Percentiles rank a stretch among this genome's conserved stretches.
phyloP scores from a whole-genome alignment of 371 early-diverging fungal species.

The Parasitella parasitica region DNA sequence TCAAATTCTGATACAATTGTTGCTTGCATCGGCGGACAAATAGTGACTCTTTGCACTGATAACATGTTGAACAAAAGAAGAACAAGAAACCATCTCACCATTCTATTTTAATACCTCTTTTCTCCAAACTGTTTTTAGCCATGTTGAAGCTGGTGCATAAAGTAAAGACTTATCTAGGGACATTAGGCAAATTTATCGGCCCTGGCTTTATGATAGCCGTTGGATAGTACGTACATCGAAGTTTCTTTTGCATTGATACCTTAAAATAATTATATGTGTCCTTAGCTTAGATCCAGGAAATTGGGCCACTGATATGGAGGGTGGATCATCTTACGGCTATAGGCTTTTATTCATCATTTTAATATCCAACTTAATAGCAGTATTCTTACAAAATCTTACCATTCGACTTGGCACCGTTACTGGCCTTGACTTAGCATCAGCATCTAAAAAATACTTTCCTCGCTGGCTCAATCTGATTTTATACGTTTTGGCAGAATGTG shows the following conservation, averaged over 20 bases:
- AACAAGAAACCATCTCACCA: background rate
- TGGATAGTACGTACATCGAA: conserved; percentile 39
- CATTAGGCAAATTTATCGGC: conserved; percentile 38
- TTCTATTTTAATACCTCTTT: background rate
- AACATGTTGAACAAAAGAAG: background rate
- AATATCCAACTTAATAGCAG: conserved; percentile 75
- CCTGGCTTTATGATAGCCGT: conserved; percentile 55
- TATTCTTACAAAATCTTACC: conserved; percentile 75
- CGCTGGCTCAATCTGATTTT: conserved; percentile 58
- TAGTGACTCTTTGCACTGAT: background rate
- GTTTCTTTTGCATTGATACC: background rate
- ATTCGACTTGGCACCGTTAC: conserved; percentile 80
- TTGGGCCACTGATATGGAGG: conserved; percentile 75
- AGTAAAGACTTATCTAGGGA: conserved; percentile 16
- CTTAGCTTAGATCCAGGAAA: conserved; percentile 75
- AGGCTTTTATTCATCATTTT: conserved; percentile 71
- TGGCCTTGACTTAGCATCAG: conserved; percentile 72
- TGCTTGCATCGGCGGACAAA: background rate
- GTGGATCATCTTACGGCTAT: conserved; percentile 78
- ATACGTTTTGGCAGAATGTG: conserved; percentile 72
- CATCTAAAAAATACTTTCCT: conserved; percentile 61
- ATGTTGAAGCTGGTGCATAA: background rate
- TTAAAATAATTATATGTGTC: no score
- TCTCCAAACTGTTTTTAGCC: background rate
- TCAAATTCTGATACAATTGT: no score